Conservation (phyloP, 2,329 filamentous ascomycete genomes). For the Neobulgaria alba region DNA sequence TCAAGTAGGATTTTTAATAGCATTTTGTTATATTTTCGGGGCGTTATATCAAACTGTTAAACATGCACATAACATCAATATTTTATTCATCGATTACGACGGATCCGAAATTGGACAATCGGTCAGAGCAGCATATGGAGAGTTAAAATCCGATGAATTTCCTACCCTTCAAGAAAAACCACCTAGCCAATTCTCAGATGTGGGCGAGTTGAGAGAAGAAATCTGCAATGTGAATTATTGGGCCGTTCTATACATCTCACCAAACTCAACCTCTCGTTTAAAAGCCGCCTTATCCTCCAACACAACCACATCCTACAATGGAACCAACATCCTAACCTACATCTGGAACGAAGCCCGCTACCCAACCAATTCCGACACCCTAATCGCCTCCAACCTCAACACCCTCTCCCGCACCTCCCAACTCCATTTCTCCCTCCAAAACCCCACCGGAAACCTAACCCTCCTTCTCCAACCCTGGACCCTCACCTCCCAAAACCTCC, state of each 20-base stretch:
- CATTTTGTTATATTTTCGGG: conserved; percentile 30
- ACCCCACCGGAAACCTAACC: neutral
- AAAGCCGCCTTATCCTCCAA: conserved; percentile 21
- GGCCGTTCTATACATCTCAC: conserved; percentile 30
- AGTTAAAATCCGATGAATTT: conserved; percentile 26
- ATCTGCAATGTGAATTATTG: conserved; percentile 33
- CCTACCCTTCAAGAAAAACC: conserved; percentile 28
- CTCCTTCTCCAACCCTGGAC: conserved; percentile 1
- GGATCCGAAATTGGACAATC: conserved; percentile 35
- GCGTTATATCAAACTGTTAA: conserved; percentile 22
- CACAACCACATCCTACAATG: conserved; percentile 26
- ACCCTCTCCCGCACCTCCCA: neutral
- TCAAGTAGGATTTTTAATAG: conserved; percentile 18
- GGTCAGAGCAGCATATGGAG: conserved; percentile 28
- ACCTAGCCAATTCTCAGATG: conserved; percentile 21
- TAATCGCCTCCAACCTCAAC: neutral
- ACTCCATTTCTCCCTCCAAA: neutral
- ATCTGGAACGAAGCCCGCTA: conserved; percentile 33
- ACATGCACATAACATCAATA: conserved; percentile 35
- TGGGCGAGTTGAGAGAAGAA: conserved; percentile 24
- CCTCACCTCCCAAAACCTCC: conserved; percentile 19
- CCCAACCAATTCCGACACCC: conserved; percentile 8
- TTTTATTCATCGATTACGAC: conserved; percentile 58
- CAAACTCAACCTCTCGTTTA: conserved; percentile 28
- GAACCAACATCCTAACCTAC: conserved; percentile 28